A percentile compares a stretch with the other conserved stretches of the same genome.
phyloP scores from a whole-genome alignment of 1,284 basidiomycete genomes.

The Leccinum olivaceoglutinosum region DNA sequence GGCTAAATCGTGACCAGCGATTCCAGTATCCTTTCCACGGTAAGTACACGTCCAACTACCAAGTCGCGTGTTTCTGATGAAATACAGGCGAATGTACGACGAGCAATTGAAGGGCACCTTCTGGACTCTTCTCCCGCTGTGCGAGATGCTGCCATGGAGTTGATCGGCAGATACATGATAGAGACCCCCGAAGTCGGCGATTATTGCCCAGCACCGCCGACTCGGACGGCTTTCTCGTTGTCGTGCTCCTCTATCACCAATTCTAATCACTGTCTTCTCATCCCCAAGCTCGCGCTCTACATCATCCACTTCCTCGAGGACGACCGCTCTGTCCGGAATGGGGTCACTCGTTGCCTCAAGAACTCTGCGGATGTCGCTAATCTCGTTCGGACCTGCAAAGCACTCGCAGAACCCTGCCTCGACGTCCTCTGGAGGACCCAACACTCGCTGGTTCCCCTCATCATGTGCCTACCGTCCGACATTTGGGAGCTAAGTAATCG shows the following conservation, averaged over 20 bases:
- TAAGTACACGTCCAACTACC: slow-evolving; percentile 32
- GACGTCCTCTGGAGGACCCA: slow-evolving; percentile 30
- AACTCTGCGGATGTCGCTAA: slow-evolving; percentile 24
- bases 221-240: background rate
- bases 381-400: slow-evolving; percentile 27
- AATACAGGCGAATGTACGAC: slow-evolving; percentile 63
- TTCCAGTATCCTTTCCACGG: slow-evolving; percentile 75
- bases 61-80: slow-evolving; percentile 5
- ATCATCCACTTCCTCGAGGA: slow-evolving; percentile 26
- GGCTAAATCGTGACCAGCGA: slow-evolving; percentile 84
- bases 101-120: slow-evolving; percentile 84
- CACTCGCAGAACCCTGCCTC: slow-evolving; percentile 24
- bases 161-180: slow-evolving; percentile 93
- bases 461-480: slow-evolving; percentile 22
- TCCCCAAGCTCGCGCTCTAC: slow-evolving; percentile 22
- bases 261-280: slow-evolving; percentile 19
- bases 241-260: background rate
- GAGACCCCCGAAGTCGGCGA: slow-evolving; percentile 78
- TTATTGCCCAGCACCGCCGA: slow-evolving; percentile 44
- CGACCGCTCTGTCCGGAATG: slow-evolving; percentile 16
- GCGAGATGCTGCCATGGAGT: slow-evolving; percentile 92
- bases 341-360: slow-evolving; percentile 15
- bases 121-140: slow-evolving; percentile 89
- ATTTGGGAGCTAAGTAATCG: slow-evolving; percentile 21
- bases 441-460: slow-evolving; percentile 25